Evolutionary conservation across 495 filamentous ascomycete species (phyloP), one percentile per base, ranked within the genome.

Genomic region (Parathielavia hyrcaniae): DNA sequence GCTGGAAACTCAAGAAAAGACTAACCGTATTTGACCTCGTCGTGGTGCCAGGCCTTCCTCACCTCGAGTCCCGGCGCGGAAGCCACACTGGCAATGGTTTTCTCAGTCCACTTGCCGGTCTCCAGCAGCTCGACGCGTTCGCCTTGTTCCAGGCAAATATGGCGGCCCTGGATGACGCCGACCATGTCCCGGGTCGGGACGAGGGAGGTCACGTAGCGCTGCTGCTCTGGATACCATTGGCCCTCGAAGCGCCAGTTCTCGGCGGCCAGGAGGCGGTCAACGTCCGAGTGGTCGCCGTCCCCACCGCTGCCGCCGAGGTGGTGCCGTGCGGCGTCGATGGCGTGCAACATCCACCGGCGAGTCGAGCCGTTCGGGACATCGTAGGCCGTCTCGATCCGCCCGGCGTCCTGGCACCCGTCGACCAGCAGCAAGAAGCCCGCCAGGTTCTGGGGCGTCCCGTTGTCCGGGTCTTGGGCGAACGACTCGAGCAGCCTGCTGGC

Each of bases 71-170:
- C 60, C 17, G 55, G 22, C 34, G 26, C 17, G 32, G 45, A 26
- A 14, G 32, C 36, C 11, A 62, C 46, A 2, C 1, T 11, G 14
- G 9, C 16, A 4, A 62, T 17, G 14, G 57, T 55, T 5, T 26
- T 26, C 50, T 35, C 36, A 4, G 60, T 38, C 60, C 60, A 62
- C 50, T 62, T 62, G 10, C 60, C 60, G 32, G 55, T 62, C 4
- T 50, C 45, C 14, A 62, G n/a, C 5, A 59, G 17, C 8, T 17
- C 26, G 10, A 62, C 41, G 4, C 57, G 44, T 20, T 62, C 60
- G 4, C 55, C 55, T 30, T 59, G 32, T 19, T 54, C 51, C 9
- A 62, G 7, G 5, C 16, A 10, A 11, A 62, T 45, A 10, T 5
- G 26, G 8, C 46, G 14, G 5, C 43, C 49, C 6, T 44, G 20